phyloP scores from a whole-genome alignment of 148 eudicot species.

The Chenopodium album region DNA sequence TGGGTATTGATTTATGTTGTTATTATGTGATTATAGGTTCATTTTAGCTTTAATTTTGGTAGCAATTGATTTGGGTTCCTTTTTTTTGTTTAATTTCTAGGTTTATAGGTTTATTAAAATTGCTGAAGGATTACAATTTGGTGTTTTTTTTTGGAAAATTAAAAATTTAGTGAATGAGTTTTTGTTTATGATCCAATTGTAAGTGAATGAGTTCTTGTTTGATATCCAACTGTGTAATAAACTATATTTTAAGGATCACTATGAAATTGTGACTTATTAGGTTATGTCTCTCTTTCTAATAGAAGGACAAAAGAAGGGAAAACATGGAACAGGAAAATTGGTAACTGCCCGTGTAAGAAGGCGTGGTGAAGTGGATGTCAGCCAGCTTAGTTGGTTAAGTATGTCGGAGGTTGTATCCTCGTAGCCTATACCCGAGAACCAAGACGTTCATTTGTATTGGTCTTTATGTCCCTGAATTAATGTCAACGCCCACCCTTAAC shows the following conservation, averaged over 20 bases:
- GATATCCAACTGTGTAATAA: not conserved
- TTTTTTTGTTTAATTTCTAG: not conserved
- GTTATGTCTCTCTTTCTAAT: not conserved
- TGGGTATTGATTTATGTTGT: slow-evolving; percentile 6
- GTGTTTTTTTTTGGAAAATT: not conserved
- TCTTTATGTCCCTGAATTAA: not conserved
- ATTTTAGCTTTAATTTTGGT: not conserved
- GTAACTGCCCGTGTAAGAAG: not conserved
- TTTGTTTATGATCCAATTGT: not conserved
- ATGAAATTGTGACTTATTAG: not conserved
- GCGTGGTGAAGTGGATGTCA: not conserved
- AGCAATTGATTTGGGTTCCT: not conserved
- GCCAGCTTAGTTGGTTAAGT: not conserved
- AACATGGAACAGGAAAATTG: not conserved
- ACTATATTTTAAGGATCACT: not conserved
- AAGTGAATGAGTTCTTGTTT: not conserved
- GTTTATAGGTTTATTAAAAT: not conserved
- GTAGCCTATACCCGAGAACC: not conserved
- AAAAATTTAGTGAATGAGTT: not conserved
- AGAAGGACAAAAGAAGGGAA: not conserved
- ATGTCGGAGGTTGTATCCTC: too few species aligned
- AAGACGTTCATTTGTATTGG: not conserved
- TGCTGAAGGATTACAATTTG: not conserved
- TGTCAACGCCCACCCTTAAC: not conserved
- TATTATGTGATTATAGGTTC: not conserved